Conservation (phyloP, 306 rosid genomes). For the Citrullus colocynthis region DNA sequence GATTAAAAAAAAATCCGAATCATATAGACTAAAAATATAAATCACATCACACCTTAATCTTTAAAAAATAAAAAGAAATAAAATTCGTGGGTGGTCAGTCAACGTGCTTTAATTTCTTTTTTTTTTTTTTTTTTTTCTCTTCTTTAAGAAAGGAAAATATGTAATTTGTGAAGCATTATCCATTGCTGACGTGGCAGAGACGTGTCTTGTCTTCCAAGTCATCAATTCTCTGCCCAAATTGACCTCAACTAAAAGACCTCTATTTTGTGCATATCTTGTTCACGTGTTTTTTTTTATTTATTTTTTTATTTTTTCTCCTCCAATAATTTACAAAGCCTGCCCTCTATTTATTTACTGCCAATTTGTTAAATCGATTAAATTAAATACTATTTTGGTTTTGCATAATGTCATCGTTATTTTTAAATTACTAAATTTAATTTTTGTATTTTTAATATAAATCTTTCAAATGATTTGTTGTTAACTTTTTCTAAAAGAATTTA, state of each 20-base stretch:
- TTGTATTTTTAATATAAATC: too few relatives aligned
- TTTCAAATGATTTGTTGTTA: too few relatives aligned
- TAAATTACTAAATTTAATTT: too few relatives aligned
- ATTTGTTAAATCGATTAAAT: too few relatives aligned
- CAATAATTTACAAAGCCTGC: too few relatives aligned
- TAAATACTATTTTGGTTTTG: too few relatives aligned
- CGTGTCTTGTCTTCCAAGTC: slow-evolving; percentile 7
- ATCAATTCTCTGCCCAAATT: background rate
- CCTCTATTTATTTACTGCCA: background rate
- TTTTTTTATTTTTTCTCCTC: background rate
- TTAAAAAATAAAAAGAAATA: background rate
- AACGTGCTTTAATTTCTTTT: background rate
- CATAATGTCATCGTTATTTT: too few relatives aligned
- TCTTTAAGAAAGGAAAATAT: background rate
- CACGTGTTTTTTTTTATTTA: background rate
- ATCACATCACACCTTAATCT: background rate
- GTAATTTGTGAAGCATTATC: background rate
- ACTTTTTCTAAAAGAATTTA: too few relatives aligned
- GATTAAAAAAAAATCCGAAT: too few relatives aligned
- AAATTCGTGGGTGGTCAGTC: background rate
- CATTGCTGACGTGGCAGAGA: background rate
- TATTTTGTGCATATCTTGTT: background rate
- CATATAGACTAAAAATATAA: background rate
- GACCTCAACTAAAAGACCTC: background rate
- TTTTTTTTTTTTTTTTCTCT: too few relatives aligned